A percentile compares a stretch with the other conserved stretches of the same genome.
phyloP scores from a whole-genome alignment of 495 filamentous ascomycete genomes.

The Penicillium subrubescens region DNA sequence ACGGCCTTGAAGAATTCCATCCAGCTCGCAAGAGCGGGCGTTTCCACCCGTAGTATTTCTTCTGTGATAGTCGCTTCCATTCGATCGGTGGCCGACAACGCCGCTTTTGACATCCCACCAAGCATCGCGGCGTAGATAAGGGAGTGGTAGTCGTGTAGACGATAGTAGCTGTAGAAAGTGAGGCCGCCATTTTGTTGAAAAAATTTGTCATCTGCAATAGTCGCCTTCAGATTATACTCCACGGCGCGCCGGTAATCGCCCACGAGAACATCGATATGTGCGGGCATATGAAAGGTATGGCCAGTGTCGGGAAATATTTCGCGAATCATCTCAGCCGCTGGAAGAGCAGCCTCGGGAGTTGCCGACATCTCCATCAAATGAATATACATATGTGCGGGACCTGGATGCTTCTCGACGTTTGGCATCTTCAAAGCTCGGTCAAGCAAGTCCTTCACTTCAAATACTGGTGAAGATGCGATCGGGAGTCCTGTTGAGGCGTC shows the following conservation, averaged over 20 bases:
- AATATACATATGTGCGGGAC: constrained; percentile 64
- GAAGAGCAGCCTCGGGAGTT: constrained; percentile 56
- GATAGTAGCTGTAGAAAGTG: constrained; percentile 66
- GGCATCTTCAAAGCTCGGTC: constrained; percentile 47
- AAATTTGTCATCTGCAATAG: constrained; percentile 58
- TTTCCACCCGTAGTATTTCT: constrained; percentile 53
- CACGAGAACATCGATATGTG: constrained; percentile 63
- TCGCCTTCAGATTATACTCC: constrained; percentile 56
- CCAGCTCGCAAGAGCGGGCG: constrained; percentile 67
- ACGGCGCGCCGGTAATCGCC: constrained; percentile 64
- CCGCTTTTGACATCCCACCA: constrained; percentile 52
- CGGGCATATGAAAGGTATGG: constrained; percentile 68
- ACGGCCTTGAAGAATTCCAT: constrained; percentile 64
- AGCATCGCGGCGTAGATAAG: constrained; percentile 69
- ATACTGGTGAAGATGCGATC: constrained; percentile 47
- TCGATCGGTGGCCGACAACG: constrained; percentile 49
- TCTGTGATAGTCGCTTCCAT: constrained; percentile 58
- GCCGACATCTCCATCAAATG: constrained; percentile 70
- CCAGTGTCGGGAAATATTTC: constrained; percentile 61
- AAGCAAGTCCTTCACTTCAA: constrained; percentile 55
- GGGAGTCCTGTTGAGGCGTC: constrained; percentile 58
- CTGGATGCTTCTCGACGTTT: constrained; percentile 51
- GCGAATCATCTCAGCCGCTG: constrained; percentile 57
- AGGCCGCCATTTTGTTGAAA: constrained; percentile 47
- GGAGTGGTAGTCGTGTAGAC: constrained; percentile 63